Percentiles rank a stretch among this genome's conserved stretches.
phyloP scores from a whole-genome alignment of 2,329 filamentous ascomycete genomes.

The Phialophora expanda region DNA sequence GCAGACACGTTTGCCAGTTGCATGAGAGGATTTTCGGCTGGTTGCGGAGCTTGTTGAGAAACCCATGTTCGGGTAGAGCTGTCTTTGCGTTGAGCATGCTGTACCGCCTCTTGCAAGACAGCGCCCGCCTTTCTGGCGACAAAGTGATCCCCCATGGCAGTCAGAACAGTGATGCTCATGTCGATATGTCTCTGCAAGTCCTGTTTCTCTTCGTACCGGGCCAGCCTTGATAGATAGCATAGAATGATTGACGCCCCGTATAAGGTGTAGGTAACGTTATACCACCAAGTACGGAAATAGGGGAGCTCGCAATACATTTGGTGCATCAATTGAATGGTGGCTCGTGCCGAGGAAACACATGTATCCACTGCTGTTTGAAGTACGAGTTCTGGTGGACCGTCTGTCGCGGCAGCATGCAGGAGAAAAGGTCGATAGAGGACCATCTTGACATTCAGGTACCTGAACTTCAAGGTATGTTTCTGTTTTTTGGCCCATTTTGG shows the following conservation, averaged over 20 bases:
- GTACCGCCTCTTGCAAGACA: slow-evolving; percentile 3
- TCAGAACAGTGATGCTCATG: slow-evolving; percentile 49
- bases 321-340: slow-evolving; percentile 49
- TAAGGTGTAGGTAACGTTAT: slow-evolving; percentile 48
- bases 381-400: slow-evolving; percentile 40
- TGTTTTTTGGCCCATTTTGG: slow-evolving; percentile 49
- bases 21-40: slow-evolving; percentile 3
- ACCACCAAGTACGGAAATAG: slow-evolving; percentile 53
- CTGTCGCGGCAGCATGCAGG: slow-evolving; percentile 43
- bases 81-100: not conserved
- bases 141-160: slow-evolving; percentile 50
- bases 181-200: slow-evolving; percentile 43
- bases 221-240: slow-evolving; percentile 44
- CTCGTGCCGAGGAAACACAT: slow-evolving; percentile 48
- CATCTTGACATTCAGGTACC: slow-evolving; percentile 52
- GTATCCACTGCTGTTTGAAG: slow-evolving; percentile 45
- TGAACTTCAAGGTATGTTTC: slow-evolving; percentile 47
- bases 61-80: not conserved
- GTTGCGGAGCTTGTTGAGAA: not conserved
- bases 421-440: slow-evolving; percentile 50
- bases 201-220: slow-evolving; percentile 42
- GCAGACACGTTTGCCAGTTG: not conserved
- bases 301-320: slow-evolving; percentile 48
- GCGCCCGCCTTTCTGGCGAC: slow-evolving; percentile 46
- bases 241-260: slow-evolving; percentile 50